Conservation (phyloP, 2,329 filamentous ascomycete genomes). For the Herpomyces periplanetae region DNA sequence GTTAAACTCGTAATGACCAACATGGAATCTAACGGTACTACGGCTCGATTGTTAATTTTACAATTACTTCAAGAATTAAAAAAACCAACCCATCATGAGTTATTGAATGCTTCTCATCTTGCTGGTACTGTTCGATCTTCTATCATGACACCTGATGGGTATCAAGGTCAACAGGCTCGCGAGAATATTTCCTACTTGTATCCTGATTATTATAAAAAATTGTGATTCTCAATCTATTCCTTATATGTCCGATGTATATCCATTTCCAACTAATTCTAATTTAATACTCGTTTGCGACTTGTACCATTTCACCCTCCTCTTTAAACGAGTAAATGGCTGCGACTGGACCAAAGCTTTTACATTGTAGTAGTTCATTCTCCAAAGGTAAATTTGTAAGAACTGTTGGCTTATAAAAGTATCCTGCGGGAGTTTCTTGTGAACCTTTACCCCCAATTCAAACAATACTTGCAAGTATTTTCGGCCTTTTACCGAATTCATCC, state of each 20-base stretch:
- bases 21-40: slow-evolving; percentile 70
- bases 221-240: too few species aligned
- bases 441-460: slow-evolving; percentile 33
- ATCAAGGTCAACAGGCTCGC: too few species aligned
- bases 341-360: slow-evolving; percentile 87
- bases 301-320: slow-evolving; percentile 54
- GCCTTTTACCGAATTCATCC: slow-evolving; percentile 37
- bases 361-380: slow-evolving; percentile 42
- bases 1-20: slow-evolving; percentile 90
- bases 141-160: too few species aligned
- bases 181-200: too few species aligned
- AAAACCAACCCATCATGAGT: slow-evolving; percentile 29
- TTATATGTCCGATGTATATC: too few species aligned
- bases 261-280: too few species aligned
- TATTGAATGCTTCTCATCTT: slow-evolving; percentile 44
- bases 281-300: slow-evolving; percentile 36
- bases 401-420: slow-evolving; percentile 63
- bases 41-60: slow-evolving; percentile 46
- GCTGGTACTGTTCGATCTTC: too few species aligned
- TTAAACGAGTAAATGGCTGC: slow-evolving; percentile 62
- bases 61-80: slow-evolving; percentile 56
- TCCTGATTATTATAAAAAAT: too few species aligned
- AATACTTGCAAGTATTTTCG: slow-evolving; percentile 31
- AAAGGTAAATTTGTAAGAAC: slow-evolving; percentile 51
- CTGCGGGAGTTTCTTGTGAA: slow-evolving; percentile 28